phyloP scores from a whole-genome alignment of 345 rosid species.

The Barbarea vulgaris region DNA sequence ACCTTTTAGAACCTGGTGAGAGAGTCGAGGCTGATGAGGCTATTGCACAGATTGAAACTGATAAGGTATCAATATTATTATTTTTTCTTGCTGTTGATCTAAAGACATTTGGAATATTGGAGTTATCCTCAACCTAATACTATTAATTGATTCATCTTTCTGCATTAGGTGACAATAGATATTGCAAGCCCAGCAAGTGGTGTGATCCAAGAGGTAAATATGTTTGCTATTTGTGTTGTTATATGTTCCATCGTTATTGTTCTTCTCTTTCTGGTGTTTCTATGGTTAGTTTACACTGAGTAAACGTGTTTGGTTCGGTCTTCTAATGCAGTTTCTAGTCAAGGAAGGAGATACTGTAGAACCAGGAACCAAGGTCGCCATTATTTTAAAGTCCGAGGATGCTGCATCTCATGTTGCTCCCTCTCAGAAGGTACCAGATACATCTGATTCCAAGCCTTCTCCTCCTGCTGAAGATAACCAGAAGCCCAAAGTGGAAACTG shows the following conservation, averaged over 20 bases:
- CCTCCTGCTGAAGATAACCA: constrained; percentile 50
- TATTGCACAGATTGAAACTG: constrained; percentile 94
- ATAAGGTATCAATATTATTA: constrained; percentile 62
- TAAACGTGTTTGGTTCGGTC: background rate
- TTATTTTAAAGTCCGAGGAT: constrained; percentile 82
- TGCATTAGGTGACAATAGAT: constrained; percentile 77
- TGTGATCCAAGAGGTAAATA: constrained; percentile 65
- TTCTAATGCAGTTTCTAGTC: constrained; percentile 62
- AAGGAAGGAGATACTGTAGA: constrained; percentile 98
- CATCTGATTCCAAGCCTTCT: constrained; percentile 55
- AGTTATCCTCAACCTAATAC: constrained; percentile 7
- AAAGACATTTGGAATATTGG: constrained; percentile 2
- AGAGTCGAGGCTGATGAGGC: constrained; percentile 79
- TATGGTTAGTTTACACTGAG: background rate
- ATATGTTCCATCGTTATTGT: background rate
- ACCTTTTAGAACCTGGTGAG: constrained; percentile 79
- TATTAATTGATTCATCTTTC: constrained; percentile 10
- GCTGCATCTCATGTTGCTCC: constrained; percentile 72
- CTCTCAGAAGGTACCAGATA: constrained; percentile 56
- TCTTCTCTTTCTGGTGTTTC: constrained; percentile 5
- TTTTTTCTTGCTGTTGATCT: background rate
- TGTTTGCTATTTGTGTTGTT: background rate
- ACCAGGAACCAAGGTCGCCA: constrained; percentile 82
- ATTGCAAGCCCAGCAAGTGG: constrained; percentile 88
- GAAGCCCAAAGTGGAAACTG: constrained; percentile 50